A percentile compares a stretch with the other conserved stretches of the same genome.
Evolutionary conservation across 257 asterid genomes (phyloP).

Genomic region (Solanum megistacrolobum): DNA sequence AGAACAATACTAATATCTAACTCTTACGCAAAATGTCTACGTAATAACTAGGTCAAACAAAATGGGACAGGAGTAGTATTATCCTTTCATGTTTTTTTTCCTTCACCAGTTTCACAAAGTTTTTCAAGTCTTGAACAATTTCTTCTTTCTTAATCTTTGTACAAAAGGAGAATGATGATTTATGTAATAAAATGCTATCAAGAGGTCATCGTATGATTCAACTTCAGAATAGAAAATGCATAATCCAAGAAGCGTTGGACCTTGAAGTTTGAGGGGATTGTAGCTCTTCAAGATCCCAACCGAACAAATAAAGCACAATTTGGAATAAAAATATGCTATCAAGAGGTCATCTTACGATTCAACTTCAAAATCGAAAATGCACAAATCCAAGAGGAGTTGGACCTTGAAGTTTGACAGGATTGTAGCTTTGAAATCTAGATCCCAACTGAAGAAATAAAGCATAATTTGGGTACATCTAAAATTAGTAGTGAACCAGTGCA

Average conservation of each 20-base stretch:
- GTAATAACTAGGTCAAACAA: not conserved
- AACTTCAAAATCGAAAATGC: not conserved
- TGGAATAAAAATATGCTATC: not conserved
- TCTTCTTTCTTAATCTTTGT: not conserved
- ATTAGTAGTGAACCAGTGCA: not conserved
- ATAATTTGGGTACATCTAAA: not conserved
- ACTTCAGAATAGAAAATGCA: not conserved
- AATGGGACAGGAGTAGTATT: not conserved
- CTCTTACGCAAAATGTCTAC: not conserved
- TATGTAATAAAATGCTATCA: not conserved
- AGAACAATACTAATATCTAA: not conserved
- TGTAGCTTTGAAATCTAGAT: not conserved
- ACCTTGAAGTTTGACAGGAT: not conserved
- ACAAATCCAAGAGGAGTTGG: not conserved
- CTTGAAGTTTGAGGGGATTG: not conserved
- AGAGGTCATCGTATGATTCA: not conserved
- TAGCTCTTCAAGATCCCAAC: not conserved
- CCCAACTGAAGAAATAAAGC: not conserved
- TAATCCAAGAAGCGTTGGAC: not conserved
- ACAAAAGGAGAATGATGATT: not conserved
- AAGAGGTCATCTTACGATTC: not conserved
- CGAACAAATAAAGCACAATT: not conserved
- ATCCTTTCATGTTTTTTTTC: not conserved
- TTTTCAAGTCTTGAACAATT: not conserved
- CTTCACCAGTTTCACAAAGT: not conserved